Evolutionary conservation across 768 basidiomycete species (phyloP).

Genomic region (Phlebiopsis flavidoalba): DNA sequence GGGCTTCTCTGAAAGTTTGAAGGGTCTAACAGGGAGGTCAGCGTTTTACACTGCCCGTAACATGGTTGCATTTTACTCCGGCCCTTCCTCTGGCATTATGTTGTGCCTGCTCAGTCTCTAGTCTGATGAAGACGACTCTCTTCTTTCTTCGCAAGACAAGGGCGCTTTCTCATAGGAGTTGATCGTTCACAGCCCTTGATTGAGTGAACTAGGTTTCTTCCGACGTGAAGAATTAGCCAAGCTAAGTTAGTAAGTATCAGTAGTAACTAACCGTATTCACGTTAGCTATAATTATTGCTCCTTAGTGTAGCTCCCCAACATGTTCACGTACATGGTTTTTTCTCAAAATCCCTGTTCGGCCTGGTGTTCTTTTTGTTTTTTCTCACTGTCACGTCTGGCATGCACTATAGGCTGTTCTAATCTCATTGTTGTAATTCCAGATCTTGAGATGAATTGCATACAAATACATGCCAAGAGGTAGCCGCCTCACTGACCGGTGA

Average conservation of each 20-base stretch:
- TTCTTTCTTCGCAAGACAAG: constrained; percentile 70
- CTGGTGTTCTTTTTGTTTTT: too few relatives aligned
- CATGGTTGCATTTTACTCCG: constrained; percentile 53
- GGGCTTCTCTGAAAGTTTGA: constrained; percentile 81
- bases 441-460: constrained; percentile 32
- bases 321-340: constrained; percentile 84
- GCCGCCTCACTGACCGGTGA: constrained; percentile 86
- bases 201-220: constrained; percentile 3
- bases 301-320: constrained; percentile 70
- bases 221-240: background rate
- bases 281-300: too few relatives aligned
- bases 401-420: too few relatives aligned
- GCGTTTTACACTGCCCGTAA: background rate
- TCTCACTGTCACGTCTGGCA: too few relatives aligned
- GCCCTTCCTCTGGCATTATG: constrained; percentile 79
- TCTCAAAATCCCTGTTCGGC: constrained; percentile 88
- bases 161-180: constrained; percentile 76
- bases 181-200: constrained; percentile 60
- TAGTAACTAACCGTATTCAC: constrained; percentile 63
- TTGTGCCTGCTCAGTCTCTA: constrained; percentile 82
- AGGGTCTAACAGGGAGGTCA: constrained; percentile 53
- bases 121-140: constrained; percentile 81
- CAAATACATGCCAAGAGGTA: constrained; percentile 92
- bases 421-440: too few relatives aligned
- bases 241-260: too few relatives aligned